Base-by-base conservation (phyloP, 2,329 filamentous ascomycete genomes). In the Colletotrichum shisoi region DNA sequence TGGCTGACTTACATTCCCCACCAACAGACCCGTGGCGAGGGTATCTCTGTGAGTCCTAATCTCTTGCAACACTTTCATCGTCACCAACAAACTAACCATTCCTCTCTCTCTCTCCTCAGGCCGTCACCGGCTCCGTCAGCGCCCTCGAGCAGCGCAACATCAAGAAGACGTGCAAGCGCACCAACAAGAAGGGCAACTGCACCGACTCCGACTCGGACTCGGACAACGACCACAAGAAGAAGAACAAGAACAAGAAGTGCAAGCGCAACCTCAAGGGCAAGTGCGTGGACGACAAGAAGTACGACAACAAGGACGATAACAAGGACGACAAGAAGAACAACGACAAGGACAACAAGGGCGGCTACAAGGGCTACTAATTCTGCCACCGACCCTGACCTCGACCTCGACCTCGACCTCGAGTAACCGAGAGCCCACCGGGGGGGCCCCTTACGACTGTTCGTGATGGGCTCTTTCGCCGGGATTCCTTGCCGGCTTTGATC, bases 151-250 rank as follows among this genome's bases (percentile, higher is more conserved):
- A 64, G 46, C 64, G 61, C 61, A 64, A 59, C 42, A 44, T 15
- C 42, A 62, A 60, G 54, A 64, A 64, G 54, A 60, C 59, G 42
- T 62, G 63, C 45, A 66, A 62, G 63, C 58, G 63, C n/a, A 63
- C 44, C 54, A 62, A 62, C 45, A 49, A 44, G 12, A 62, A 66
- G 58, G 63, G 63, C 37, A 31, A 57, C 39, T 62, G 63, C 51
- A 27, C 19, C 21, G 51, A 56, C n/a, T 54, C 49, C 11, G 44
- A 59, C 62, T 19, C 40, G 8, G 31, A 34, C 31, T 34, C 31
- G 31, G 31, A 59, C 62, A 12, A 31, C n/a, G 49, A 66, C 11
- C 13, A 56, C 15, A 44, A 44, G n/a, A 44, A 61, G 49, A 34
- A 57, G 8, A 39, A 57, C 21, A 46, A 46, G 15, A 60, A 64